Evolutionary conservation across 2,329 filamentous ascomycete genomes (phyloP), one percentile per base, ranked within the genome.

Genomic region (Talaromyces sp.): DNA sequence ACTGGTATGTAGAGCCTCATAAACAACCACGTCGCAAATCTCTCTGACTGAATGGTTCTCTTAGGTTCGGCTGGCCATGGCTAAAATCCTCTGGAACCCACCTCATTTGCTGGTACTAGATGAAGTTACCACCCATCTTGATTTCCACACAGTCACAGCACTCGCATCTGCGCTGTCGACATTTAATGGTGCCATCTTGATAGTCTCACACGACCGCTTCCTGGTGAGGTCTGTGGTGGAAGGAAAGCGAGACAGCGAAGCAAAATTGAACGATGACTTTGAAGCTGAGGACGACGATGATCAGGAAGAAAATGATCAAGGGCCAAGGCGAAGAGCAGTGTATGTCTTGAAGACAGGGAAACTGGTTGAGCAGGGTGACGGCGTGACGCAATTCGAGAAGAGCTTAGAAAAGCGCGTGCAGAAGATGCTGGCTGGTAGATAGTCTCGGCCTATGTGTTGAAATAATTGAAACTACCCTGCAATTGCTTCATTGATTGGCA

Each of bases 151-250:
- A 0, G 90, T 93, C 27, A 84, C 85, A 8, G 90, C 89, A 1
- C 75, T 96, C 59, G 82, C 88, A 0, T 81, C 84, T 27, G 88
- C 88, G 2, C 72, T 96, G 64, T 81, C 82, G 15, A 77, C 77
- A 2, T 96, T 89, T 82, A 83, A 87, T 60, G 91, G 91, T 0
- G 91, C 90, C 0, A 82, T 95, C 4, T 76, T 96, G 44, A 77
- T 95, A 5, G 88, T 95, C 4, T 92, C 87, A 39, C 92, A 96
- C 77, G 91, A 96, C 72, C 82, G 92, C 33, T 96, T 90, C 81
- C 88, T 96, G 68, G 83, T 95, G 76, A 83, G 88, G 53, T 86
- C 86, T 2, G 89, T 89, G 0, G 81, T 95, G 0, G 88, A 91
- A 70, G 88, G 88, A 0, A 74, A 83, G 54, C 70, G 77, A 15